Evolutionary conservation across 2,329 filamentous ascomycete species (phyloP).

Genomic region (Monosporascus cannonballus): DNA sequence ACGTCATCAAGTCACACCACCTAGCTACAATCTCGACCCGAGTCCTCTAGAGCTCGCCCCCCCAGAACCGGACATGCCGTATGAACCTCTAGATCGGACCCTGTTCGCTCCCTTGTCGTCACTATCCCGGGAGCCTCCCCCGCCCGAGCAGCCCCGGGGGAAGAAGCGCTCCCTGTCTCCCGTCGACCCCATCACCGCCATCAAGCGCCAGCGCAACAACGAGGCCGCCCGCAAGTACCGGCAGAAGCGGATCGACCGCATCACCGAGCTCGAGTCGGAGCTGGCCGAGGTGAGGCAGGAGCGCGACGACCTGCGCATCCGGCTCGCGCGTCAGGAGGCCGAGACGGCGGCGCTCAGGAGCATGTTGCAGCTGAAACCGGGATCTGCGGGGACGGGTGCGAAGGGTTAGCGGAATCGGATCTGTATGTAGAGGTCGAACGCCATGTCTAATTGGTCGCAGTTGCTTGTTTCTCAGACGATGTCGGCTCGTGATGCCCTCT

Average conservation of each 20-base stretch:
- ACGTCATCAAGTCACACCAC: conserved; percentile 12
- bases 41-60: conserved; percentile 11
- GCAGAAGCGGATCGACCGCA: conserved; percentile 63
- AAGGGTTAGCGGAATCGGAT: conserved; percentile 13
- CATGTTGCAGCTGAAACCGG: conserved; percentile 32
- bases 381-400: conserved; percentile 12
- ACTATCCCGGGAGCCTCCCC: conserved; percentile 6
- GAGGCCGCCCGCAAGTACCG: conserved; percentile 67
- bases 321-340: conserved; percentile 58
- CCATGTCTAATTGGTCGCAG: not conserved
- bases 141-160: conserved; percentile 6
- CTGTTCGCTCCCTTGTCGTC: conserved; percentile 2
- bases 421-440: conserved; percentile 9
- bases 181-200: conserved; percentile 24
- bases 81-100: not conserved
- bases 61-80: conserved; percentile 7
- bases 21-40: conserved; percentile 10
- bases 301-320: conserved; percentile 56
- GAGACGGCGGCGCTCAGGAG: conserved; percentile 56
- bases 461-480: conserved; percentile 22
- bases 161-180: conserved; percentile 18
- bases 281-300: conserved; percentile 54
- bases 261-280: conserved; percentile 54
- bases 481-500: conserved; percentile 23
- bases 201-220: conserved; percentile 63